Evolutionary conservation across 2,329 filamentous ascomycete genomes (phyloP).

Genomic region (Fusarium paranaense): DNA sequence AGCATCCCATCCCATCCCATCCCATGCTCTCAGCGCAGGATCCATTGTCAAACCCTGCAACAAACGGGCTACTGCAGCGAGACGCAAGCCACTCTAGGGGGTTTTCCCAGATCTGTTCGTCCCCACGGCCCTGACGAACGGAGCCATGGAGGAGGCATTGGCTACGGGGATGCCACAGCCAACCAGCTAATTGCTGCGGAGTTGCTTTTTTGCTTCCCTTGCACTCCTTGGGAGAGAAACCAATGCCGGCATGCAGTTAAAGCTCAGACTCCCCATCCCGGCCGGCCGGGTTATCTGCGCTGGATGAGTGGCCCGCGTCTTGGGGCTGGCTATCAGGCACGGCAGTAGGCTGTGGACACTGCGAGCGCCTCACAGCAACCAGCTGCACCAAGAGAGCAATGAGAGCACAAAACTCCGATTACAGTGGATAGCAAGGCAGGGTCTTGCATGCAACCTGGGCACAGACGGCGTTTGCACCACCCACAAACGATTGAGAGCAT

Average conservation of each 20-base stretch:
- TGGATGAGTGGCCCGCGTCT: slow-evolving; percentile 1
- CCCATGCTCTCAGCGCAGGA: slow-evolving; percentile 10
- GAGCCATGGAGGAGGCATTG: slow-evolving; percentile 16
- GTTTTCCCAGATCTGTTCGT: slow-evolving; percentile 26
- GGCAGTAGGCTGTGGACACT: slow-evolving; percentile 24
- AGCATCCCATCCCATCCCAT: neutral
- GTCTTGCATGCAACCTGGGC: slow-evolving; percentile 26
- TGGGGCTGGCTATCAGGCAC: slow-evolving; percentile 22
- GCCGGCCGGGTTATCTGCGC: slow-evolving; percentile 15
- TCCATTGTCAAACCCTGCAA: slow-evolving; percentile 37
- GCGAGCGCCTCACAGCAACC: slow-evolving; percentile 18
- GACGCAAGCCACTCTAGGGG: slow-evolving; percentile 37
- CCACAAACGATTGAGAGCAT: slow-evolving; percentile 22
- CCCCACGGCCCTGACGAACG: slow-evolving; percentile 28
- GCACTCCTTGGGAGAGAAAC: slow-evolving; percentile 14
- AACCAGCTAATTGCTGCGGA: slow-evolving; percentile 24
- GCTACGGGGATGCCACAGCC: slow-evolving; percentile 4
- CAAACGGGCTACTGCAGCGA: slow-evolving; percentile 34
- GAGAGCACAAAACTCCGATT: slow-evolving; percentile 28
- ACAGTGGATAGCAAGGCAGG: slow-evolving; percentile 19
- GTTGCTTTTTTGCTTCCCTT: slow-evolving; percentile 29
- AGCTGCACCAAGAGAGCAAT: slow-evolving; percentile 13
- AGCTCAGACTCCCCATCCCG: slow-evolving; percentile 16
- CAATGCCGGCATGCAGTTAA: slow-evolving; percentile 23
- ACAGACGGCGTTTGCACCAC: slow-evolving; percentile 25